phyloP scores from a whole-genome alignment of 2,329 filamentous ascomycete genomes.

The Zasmidium citrigriseum region DNA sequence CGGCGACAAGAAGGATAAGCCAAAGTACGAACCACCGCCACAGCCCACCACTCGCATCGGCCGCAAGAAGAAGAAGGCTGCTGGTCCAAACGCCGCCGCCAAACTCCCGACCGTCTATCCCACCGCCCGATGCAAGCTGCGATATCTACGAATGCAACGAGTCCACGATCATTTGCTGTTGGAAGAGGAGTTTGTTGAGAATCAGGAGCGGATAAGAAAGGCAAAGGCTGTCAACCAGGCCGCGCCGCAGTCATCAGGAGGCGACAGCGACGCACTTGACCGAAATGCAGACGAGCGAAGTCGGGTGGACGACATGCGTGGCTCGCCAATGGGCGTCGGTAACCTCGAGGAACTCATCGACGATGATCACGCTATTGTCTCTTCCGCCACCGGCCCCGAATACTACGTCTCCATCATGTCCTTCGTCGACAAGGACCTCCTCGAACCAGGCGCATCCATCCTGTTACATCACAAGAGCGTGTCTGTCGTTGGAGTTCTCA shows the following conservation, averaged over 20 bases:
- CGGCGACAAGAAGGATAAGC: constrained; percentile 90
- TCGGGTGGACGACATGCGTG: constrained; percentile 96
- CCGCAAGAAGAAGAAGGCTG: constrained; percentile 96
- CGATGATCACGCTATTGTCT: constrained; percentile 98
- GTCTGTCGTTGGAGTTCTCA: constrained; percentile 94
- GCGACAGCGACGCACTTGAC: constrained; percentile 76
- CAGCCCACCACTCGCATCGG: constrained; percentile 95
- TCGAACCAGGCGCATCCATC: constrained; percentile 94
- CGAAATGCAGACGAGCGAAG: constrained; percentile 92
- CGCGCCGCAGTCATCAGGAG: constrained; percentile 57
- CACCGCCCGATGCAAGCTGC: constrained; percentile 94
- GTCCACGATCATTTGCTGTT: constrained; percentile 96
- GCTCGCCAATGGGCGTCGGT: constrained; percentile 97
- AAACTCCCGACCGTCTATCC: constrained; percentile 95
- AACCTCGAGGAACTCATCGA: constrained; percentile 99
- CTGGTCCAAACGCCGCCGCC: constrained; percentile 87
- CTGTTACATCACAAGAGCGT: constrained; percentile 96
- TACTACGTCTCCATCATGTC: constrained; percentile 99
- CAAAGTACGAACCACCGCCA: constrained; percentile 98
- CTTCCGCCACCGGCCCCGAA: constrained; percentile 93
- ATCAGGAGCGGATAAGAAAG: constrained; percentile 93
- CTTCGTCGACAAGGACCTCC: constrained; percentile 96
- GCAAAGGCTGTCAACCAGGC: constrained; percentile 78
- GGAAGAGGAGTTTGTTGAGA: constrained; percentile 98
- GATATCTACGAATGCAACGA: constrained; percentile 95